Percentiles rank a stretch among this genome's conserved stretches.
Evolutionary conservation across 2,329 filamentous ascomycete genomes (phyloP).

Genomic region (Didymella arachidicola): DNA sequence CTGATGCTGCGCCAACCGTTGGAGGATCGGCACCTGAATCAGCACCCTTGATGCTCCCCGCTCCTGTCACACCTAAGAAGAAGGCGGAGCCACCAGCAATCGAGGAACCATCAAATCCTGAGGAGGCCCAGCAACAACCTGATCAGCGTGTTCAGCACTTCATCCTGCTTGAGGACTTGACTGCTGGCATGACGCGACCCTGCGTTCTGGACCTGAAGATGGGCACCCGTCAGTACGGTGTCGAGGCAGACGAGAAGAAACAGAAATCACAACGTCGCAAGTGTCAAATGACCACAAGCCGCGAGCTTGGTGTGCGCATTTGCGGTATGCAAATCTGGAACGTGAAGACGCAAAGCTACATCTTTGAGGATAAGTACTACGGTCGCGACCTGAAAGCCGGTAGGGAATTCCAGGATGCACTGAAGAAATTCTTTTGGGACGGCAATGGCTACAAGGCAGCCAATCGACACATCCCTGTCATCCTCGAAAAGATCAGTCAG

Average conservation of each 20-base stretch:
- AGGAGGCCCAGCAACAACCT: constrained; percentile 56
- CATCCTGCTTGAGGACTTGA: constrained; percentile 90
- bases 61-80: constrained; percentile 35
- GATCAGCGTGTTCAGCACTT: constrained; percentile 84
- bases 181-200: constrained; percentile 92
- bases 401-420: constrained; percentile 83
- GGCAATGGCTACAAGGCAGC: constrained; percentile 83
- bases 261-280: constrained; percentile 91
- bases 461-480: constrained; percentile 83
- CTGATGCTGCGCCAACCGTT: neutral
- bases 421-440: constrained; percentile 90
- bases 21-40: constrained; percentile 12
- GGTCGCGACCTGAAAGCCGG: constrained; percentile 88
- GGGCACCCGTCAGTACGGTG: constrained; percentile 95
- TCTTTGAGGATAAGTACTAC: constrained; percentile 99
- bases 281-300: constrained; percentile 89
- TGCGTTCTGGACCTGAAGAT: constrained; percentile 99
- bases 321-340: constrained; percentile 98
- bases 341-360: constrained; percentile 78
- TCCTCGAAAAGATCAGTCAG: constrained; percentile 82
- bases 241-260: constrained; percentile 91
- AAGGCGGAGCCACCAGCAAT: constrained; percentile 10
- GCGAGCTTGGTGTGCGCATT: constrained; percentile 87
- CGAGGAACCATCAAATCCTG: constrained; percentile 51
- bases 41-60: constrained; percentile 45